Evolutionary conservation across 495 filamentous ascomycete genomes (phyloP).

Genomic region (Monascus purpureus): DNA sequence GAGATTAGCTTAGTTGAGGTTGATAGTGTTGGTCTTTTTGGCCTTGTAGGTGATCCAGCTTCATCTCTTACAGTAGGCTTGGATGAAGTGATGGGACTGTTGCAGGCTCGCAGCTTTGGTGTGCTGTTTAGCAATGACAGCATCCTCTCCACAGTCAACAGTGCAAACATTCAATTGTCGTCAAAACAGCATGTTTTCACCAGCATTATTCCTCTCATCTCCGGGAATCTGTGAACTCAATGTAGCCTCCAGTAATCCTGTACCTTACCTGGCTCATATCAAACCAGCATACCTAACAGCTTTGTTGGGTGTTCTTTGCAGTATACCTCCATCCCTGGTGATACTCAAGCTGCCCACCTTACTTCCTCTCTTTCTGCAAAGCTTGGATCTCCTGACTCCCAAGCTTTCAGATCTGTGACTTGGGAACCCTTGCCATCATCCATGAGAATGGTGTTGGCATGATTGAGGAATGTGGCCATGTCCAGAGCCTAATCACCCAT

Average conservation of each 20-base stretch:
- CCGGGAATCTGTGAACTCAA: slow-evolving; percentile 38
- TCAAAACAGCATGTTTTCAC: slow-evolving; percentile 53
- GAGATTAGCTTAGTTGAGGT: no score
- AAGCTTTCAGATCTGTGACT: slow-evolving; percentile 44
- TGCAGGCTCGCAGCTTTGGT: slow-evolving; percentile 46
- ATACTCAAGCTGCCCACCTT: slow-evolving; percentile 44
- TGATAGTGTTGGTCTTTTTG: no score
- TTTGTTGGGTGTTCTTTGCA: slow-evolving; percentile 47
- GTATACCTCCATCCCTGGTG: slow-evolving; percentile 44
- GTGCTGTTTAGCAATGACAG: slow-evolving; percentile 51
- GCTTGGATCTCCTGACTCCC: slow-evolving; percentile 43
- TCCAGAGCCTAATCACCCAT: slow-evolving; percentile 43
- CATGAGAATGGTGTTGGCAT: slow-evolving; percentile 37
- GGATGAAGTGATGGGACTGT: no score
- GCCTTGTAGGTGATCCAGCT: no score
- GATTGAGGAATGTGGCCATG: slow-evolving; percentile 42
- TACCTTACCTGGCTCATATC: slow-evolving; percentile 15
- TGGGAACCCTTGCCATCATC: slow-evolving; percentile 48
- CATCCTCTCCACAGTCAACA: slow-evolving; percentile 48
- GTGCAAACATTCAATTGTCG: slow-evolving; percentile 46
- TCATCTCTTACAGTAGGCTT: no score
- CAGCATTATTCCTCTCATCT: slow-evolving; percentile 44
- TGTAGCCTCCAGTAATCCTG: slow-evolving; percentile 10
- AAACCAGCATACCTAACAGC: slow-evolving; percentile 54
- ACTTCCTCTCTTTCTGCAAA: slow-evolving; percentile 53